Base-by-base conservation (phyloP, 495 filamentous ascomycete genomes). In the Hypomontagnella submonticulosa region DNA sequence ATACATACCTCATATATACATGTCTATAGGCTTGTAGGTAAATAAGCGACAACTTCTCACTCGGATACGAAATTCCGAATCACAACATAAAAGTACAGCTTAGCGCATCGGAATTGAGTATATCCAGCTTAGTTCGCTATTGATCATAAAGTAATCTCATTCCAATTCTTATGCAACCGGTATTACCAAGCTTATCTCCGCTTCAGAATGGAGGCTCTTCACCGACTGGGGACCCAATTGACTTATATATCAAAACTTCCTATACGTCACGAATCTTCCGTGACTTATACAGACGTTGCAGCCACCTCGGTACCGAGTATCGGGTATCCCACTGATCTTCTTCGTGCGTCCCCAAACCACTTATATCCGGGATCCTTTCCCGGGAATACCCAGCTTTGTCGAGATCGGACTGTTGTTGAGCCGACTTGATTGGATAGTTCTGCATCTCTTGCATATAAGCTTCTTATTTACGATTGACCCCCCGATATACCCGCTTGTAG, bases 151-250 rank as follows among this genome's bases (percentile, higher is more conserved):
- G 12, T 19, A 42, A 51, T 30, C 9, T 37, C 46, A 27, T 9
- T 51, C 27, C 37, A 47, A 11, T 34, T 63, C 5, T 36, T 50
- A 6, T 3, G 19, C 18, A n/a, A 10, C 54, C 53, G 55, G 38
- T 54, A 15, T 65, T 59, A 65, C 34, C 12, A 12, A 16, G 1
- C 34, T 65, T 65, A 65, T 48, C 62, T 59, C 62, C 62, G 55
- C 42, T 40, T 27, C 27, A 41, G 27, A 37, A 12, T n/a, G 13
- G 23, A 59, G n/a, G 4, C 11, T 34, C 53, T 57, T 57, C 61
- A 64, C 61, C 61, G 61, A 64, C 61, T 57, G 4, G 15, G 15
- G 33, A 33, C 9, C 4, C 11, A 3, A 13, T 30, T 16, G 46
- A 8, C 16, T 16, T 16, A 16, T 23, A 44, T 43, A 20, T 16